Conservation (phyloP, 1,284 basidiomycete species). For the Marasmius oreades region DNA sequence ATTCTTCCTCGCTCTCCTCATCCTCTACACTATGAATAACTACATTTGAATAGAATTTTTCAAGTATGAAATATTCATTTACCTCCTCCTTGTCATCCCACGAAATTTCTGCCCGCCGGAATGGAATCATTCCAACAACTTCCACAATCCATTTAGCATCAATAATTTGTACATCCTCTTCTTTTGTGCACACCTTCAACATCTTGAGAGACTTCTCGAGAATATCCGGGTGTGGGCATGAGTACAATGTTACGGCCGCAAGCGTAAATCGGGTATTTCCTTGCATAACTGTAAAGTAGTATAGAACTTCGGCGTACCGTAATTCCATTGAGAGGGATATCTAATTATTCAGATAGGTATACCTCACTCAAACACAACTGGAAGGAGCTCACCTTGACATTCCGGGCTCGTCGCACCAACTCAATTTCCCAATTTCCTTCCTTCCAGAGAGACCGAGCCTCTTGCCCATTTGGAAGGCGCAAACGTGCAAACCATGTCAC, state of each 20-base stretch:
- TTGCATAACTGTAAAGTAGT: neutral
- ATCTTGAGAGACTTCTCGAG: neutral
- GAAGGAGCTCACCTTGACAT: constrained; percentile 22
- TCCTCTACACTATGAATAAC: no score
- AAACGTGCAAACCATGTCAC: constrained; percentile 24
- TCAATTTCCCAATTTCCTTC: constrained; percentile 13
- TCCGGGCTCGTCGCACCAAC: constrained; percentile 19
- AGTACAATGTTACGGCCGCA: neutral
- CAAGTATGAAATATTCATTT: neutral
- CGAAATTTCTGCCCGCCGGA: neutral
- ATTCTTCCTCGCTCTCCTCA: no score
- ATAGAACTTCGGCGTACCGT: constrained; percentile 23
- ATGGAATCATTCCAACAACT: neutral
- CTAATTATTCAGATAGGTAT: constrained; percentile 1
- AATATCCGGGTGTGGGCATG: neutral
- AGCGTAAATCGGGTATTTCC: neutral
- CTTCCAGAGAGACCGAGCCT: constrained; percentile 23
- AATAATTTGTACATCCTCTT: neutral
- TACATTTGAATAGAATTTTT: neutral
- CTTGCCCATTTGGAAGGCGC: constrained; percentile 26
- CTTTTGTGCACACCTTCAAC: neutral
- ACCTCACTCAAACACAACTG: neutral
- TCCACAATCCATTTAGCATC: neutral
- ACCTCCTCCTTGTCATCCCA: neutral
- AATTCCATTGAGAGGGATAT: constrained; percentile 10